Base-by-base conservation (phyloP, 1,284 basidiomycete species). In the Malassezia sympodialis region DNA sequence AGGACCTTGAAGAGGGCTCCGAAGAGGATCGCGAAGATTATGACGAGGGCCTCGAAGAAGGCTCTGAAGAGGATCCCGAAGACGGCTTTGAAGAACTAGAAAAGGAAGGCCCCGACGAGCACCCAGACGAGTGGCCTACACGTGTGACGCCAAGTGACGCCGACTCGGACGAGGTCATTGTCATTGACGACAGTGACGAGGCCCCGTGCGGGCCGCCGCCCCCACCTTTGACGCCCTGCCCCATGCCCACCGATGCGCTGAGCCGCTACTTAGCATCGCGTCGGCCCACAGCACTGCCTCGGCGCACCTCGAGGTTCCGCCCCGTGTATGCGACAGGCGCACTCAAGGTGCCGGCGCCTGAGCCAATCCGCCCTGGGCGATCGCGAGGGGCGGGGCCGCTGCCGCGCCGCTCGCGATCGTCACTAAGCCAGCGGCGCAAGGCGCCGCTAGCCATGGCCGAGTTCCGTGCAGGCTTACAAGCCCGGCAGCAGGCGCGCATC, bases 401-500 rank as follows among this genome's bases (percentile, higher is more conserved):
- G 37, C 37, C 28, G 15, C 24, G 49, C 5, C 55, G 50, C 34
- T 35, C 46, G 2, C 21, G 28, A 4, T 51, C 49, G 4, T 56
- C 54, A 8, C 30, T 51, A 8, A 42, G 30, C n/a, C 31, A 19
- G 43, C 54, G 54, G 30, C 43, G 49, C 31, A 57, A 57, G 28
- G 55, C 49, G n/a, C 55, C 55, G 4, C 49, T 57, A 14, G 55
- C 23, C 8, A 37, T 48, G 23, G 55, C 48, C 19, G 55, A 57
- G 28, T 52, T 50, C 40, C 47, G 51, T 24, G 55, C 55, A 1
- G 24, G 30, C 2, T 26, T 57, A 10, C 49, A 31, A 11, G 44
- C n/a, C n/a, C 49, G 49, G 19, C 55, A 57, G 28, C 50, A 51
- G 23, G 55, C 55, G 8, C 42, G 55, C 8, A 57, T 57, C 26